Evolutionary conservation across 192 early-diverging fungal species (phyloP).

Genomic region (Pilaira anomala): DNA sequence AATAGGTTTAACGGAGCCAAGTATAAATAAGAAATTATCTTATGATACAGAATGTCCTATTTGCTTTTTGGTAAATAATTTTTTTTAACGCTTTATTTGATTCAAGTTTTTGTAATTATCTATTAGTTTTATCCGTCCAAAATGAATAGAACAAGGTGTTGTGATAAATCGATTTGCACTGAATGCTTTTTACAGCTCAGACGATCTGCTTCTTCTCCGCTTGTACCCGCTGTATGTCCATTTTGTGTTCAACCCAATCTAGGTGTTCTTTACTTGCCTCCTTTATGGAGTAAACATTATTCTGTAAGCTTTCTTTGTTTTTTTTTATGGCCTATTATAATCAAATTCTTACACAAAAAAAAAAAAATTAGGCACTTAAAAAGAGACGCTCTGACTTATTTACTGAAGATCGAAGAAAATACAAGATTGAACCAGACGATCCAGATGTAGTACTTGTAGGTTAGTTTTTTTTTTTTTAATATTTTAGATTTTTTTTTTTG

Average conservation of each 20-base stretch:
- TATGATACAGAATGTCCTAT: conserved; percentile 28
- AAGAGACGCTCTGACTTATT: conserved; percentile 3
- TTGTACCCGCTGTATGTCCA: conserved; percentile 21
- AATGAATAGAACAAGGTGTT: conserved; percentile 32
- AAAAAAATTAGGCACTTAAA: neutral
- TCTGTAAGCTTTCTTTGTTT: no score
- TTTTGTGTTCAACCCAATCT: conserved; percentile 31
- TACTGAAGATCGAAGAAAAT: conserved; percentile 2
- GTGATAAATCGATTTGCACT: conserved; percentile 29
- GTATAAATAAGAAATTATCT: neutral
- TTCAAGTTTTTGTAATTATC: no score
- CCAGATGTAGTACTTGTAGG: conserved; percentile 27
- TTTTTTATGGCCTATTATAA: no score
- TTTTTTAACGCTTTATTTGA: no score
- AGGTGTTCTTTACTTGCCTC: conserved; percentile 25
- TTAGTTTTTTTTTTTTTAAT: neutral
- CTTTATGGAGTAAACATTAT: conserved; percentile 16
- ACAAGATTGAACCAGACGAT: conserved; percentile 6
- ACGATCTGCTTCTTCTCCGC: neutral
- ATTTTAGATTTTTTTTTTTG: neutral
- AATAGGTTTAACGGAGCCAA: neutral
- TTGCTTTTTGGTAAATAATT: conserved; percentile 34
- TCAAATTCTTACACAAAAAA: no score
- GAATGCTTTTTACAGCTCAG: conserved; percentile 34
- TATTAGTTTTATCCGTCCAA: conserved; percentile 26